Evolutionary conservation across 805 yeast genomes (phyloP), one percentile per base, ranked within the genome.

Genomic region (Candida saitoana): DNA sequence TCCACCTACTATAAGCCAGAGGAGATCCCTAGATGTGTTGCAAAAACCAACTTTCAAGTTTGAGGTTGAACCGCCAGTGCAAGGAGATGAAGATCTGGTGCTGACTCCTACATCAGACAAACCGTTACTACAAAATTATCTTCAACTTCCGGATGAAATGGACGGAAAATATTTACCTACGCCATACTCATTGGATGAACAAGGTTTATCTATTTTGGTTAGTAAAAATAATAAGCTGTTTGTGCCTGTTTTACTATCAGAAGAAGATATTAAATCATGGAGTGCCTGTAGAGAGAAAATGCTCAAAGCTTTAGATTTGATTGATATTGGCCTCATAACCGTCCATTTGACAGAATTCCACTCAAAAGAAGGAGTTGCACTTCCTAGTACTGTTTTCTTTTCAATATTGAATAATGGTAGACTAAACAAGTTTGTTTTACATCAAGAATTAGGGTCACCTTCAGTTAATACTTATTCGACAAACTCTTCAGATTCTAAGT

Each of bases 271-370:
- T 4, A 34, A 29, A 4, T 46, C 53, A 36, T 51, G 65, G 1
- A 61, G 54, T 0, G 64, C 61, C 1, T 63, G 77, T 22, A 80
- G 76, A 46, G 56, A 54, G 2, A 51, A 55, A 8, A 47, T 81
- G 14, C 56, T 71, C 0, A 55, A 63, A 1, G 57, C 63, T 2
- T 51, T 80, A 14, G 66, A 56, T 11, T 43, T 70, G 16, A 56
- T 71, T 0, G 55, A 59, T 7, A 52, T 60, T 2, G 69, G 69
- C 4, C 34, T 24, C 3, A 53, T 65, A 12, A 56, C 73, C 2
- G 67, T 79, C 33, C 84, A 82, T 48, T 59, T 87, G 46, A 84
- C 95, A 0, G 95, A 87, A 40, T 78, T 80, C 56, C 79, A 80
- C 16, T 67, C 80, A 38, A 69, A 71, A 12, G 71, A 74, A 20